Percentiles rank a stretch among this genome's conserved stretches.
phyloP scores from a whole-genome alignment of 2,329 filamentous ascomycete species.

The Zasmidium citrigriseum region DNA sequence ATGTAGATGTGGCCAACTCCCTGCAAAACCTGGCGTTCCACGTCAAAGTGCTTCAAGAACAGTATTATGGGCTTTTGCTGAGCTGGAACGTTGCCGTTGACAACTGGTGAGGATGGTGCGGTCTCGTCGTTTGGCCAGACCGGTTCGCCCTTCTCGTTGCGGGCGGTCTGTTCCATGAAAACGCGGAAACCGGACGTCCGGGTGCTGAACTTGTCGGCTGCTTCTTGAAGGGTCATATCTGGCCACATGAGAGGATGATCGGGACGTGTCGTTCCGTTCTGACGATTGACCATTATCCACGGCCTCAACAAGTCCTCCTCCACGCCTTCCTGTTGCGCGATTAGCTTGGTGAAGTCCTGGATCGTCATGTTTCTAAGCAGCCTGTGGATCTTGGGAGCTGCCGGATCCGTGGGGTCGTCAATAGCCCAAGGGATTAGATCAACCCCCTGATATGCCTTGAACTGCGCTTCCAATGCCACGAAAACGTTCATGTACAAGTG shows the following conservation, averaged over 20 bases:
- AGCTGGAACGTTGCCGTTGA: constrained; percentile 43
- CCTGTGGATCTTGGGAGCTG: constrained; percentile 71
- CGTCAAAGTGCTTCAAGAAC: constrained; percentile 91
- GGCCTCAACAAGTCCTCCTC: constrained; percentile 73
- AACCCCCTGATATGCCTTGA: constrained; percentile 77
- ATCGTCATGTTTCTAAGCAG: constrained; percentile 75
- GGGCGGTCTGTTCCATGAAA: constrained; percentile 79
- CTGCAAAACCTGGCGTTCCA: constrained; percentile 69
- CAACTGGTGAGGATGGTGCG: constrained; percentile 40
- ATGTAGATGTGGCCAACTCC: constrained; percentile 87
- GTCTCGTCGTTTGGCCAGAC: constrained; percentile 68
- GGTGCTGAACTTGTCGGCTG: constrained; percentile 67
- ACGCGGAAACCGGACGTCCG: constrained; percentile 70
- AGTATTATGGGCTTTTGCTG: constrained; percentile 67
- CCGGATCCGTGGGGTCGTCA: constrained; percentile 60
- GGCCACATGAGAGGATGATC: constrained; percentile 82
- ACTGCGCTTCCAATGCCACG: constrained; percentile 79
- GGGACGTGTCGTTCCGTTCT: constrained; percentile 93
- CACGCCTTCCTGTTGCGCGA: constrained; percentile 70
- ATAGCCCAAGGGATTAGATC: constrained; percentile 69
- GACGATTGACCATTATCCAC: constrained; percentile 98
- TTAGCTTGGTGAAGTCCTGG: constrained; percentile 68
- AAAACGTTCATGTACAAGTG: constrained; percentile 88
- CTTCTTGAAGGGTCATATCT: constrained; percentile 68
- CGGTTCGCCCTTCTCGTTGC: constrained; percentile 68